A percentile compares a stretch with the other conserved stretches of the same genome.
Evolutionary conservation across 371 early-diverging fungal species (phyloP).

Genomic region (Nematocida displodere): DNA sequence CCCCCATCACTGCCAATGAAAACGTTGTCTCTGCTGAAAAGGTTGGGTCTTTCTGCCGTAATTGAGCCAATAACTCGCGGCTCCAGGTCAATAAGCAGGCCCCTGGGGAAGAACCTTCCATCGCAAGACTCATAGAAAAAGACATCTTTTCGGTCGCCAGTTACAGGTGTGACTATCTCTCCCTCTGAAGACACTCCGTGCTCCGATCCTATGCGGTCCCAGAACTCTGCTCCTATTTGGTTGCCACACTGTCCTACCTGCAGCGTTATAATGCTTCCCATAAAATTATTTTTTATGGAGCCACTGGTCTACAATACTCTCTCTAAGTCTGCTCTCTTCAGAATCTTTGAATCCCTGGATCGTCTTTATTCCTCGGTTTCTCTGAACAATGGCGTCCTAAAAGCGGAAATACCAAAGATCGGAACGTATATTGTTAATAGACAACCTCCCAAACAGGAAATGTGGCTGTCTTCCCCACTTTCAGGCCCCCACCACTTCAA

Average conservation of each 20-base stretch:
- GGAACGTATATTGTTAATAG: slow-evolving; percentile 93
- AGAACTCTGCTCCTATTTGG: slow-evolving; percentile 86
- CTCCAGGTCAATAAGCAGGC: slow-evolving; percentile 79
- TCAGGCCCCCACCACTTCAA: slow-evolving; percentile 86
- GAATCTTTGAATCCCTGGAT: neutral
- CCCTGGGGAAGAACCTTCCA: slow-evolving; percentile 81
- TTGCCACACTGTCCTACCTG: slow-evolving; percentile 94
- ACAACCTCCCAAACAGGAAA: slow-evolving; percentile 91
- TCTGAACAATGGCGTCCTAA: slow-evolving; percentile 72
- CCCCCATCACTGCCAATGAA: slow-evolving; percentile 78
- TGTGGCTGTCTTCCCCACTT: slow-evolving; percentile 90
- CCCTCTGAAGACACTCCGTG: slow-evolving; percentile 71
- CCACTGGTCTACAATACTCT: slow-evolving; percentile 3
- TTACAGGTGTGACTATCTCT: neutral
- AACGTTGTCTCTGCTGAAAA: slow-evolving; percentile 83
- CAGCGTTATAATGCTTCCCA: slow-evolving; percentile 78
- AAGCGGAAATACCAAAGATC: slow-evolving; percentile 71
- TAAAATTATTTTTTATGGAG: slow-evolving; percentile 51
- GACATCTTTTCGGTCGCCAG: slow-evolving; percentile 77
- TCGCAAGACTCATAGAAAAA: slow-evolving; percentile 96
- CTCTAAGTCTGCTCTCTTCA: slow-evolving; percentile 10
- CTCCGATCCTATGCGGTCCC: slow-evolving; percentile 77
- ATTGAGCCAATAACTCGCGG: slow-evolving; percentile 71
- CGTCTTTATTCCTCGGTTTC: neutral
- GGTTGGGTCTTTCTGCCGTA: slow-evolving; percentile 67